A percentile compares a stretch with the other conserved stretches of the same genome.
phyloP scores from a whole-genome alignment of 129 eudicot species.

The Centella asiatica region DNA sequence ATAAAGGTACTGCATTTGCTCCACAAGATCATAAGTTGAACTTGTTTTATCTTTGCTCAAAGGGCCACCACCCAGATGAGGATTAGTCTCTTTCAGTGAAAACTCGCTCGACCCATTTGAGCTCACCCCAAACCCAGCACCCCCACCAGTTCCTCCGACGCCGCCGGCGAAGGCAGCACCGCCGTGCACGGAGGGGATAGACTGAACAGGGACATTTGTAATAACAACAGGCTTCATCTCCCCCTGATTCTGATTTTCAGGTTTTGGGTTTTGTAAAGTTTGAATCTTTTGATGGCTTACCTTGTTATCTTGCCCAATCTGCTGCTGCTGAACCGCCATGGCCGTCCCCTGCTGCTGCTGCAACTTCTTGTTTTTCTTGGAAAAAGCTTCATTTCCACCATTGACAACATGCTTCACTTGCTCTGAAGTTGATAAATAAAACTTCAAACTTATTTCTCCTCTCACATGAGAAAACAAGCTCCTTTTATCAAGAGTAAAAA shows the following conservation, averaged over 20 bases:
- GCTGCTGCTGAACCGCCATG: constrained; percentile 47
- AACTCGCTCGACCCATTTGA: constrained; percentile 46
- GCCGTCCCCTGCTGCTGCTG: constrained; percentile 39
- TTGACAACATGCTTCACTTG: constrained; percentile 41
- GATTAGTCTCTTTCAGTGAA: constrained; percentile 69
- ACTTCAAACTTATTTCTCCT: constrained; percentile 75
- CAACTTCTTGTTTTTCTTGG: constrained; percentile 60
- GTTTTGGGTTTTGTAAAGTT: constrained; percentile 25
- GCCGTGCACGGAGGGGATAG: constrained; percentile 15
- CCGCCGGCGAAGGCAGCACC: constrained; percentile 13
- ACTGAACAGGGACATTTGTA: constrained; percentile 52
- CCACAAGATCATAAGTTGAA: constrained; percentile 83
- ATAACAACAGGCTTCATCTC: constrained; percentile 69
- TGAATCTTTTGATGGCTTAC: constrained; percentile 34
- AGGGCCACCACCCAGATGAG: constrained; percentile 75
- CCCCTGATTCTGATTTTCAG: constrained; percentile 28
- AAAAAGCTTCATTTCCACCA: constrained; percentile 9
- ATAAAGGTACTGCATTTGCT: constrained; percentile 94
- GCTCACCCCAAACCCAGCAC: constrained; percentile 31
- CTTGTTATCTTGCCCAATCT: constrained; percentile 27
- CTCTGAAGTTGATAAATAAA: constrained; percentile 48
- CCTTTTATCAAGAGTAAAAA: constrained; percentile 71
- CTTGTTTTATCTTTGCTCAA: constrained; percentile 63
- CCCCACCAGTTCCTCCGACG: constrained; percentile 24
- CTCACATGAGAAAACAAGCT: constrained; percentile 81